Percentiles rank a stretch among this genome's conserved stretches.
phyloP scores from a whole-genome alignment of 2,329 filamentous ascomycete species.

The Grosmannia serpens region DNA sequence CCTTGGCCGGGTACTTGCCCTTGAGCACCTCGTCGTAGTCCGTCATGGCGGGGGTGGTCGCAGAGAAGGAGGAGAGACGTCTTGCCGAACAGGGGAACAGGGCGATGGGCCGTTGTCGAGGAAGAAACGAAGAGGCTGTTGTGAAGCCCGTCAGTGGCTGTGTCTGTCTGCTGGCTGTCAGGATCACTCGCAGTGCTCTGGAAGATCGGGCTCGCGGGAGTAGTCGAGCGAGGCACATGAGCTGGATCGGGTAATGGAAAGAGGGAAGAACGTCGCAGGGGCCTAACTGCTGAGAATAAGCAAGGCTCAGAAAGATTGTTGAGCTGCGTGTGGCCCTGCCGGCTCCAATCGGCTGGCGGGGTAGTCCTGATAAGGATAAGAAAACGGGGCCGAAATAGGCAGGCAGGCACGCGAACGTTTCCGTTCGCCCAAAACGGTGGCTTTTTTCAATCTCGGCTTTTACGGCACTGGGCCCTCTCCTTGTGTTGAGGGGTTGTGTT shows the following conservation, averaged over 20 bases:
- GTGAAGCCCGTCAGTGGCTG: not conserved
- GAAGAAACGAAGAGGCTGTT: not conserved
- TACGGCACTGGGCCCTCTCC: not conserved
- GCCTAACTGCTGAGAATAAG: not conserved
- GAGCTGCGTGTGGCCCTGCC: not conserved
- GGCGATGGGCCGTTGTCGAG: not conserved
- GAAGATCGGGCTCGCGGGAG: not conserved
- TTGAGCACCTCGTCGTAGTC: conserved; percentile 34
- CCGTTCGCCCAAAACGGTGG: not conserved
- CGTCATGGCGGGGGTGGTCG: conserved; percentile 4
- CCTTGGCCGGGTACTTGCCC: conserved; percentile 71
- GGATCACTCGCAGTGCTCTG: not conserved
- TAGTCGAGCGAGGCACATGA: not conserved
- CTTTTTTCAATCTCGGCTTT: no score
- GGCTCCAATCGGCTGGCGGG: not conserved
- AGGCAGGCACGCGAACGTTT: not conserved
- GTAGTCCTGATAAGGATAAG: not conserved
- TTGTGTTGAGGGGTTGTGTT: not conserved
- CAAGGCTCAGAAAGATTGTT: not conserved
- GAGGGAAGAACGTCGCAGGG: not conserved
- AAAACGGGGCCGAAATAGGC: not conserved
- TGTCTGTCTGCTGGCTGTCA: not conserved
- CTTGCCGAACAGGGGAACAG: not conserved
- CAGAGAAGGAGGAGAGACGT: not conserved
- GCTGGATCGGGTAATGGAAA: not conserved